These are phyloP conservation scores for Sarocladiaceae sp. DNA, from an alignment of 2,329 filamentous ascomycete genomes.

Conservation along the genomic window DNA sequence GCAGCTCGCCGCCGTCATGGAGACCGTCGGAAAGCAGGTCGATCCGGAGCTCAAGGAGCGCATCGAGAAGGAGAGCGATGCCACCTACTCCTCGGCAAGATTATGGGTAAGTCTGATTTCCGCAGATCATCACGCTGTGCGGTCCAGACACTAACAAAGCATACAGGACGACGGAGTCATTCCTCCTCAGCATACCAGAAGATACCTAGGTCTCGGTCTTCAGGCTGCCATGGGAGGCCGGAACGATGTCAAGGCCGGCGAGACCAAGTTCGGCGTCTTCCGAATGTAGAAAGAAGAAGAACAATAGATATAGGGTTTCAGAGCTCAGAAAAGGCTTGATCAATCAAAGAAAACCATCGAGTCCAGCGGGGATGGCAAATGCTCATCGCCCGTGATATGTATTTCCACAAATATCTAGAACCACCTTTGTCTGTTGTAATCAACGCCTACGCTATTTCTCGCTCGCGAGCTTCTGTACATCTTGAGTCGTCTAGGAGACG, in stretches of 20 bases:
- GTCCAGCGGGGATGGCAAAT: not conserved
- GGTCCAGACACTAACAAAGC: not conserved
- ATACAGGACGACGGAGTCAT: conserved; percentile 72
- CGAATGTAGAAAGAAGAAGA: conserved; percentile 55
- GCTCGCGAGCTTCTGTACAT: conserved; percentile 9
- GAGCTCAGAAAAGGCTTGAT: too few relatives aligned
- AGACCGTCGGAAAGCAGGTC: conserved; percentile 76
- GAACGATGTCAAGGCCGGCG: conserved; percentile 52
- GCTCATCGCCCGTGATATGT: conserved; percentile 2
- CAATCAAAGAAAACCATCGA: not conserved
- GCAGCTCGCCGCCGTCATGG: conserved; percentile 89
- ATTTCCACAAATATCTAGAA: not conserved
- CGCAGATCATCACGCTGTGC: not conserved
- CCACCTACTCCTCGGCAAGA: conserved; percentile 78
- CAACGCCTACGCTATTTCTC: conserved; percentile 10
- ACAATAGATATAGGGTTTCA: not conserved
- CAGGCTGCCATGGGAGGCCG: conserved; percentile 64
- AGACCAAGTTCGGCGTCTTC: conserved; percentile 73
- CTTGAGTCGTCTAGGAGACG: conserved; percentile 1
- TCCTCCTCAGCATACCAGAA: conserved; percentile 67
- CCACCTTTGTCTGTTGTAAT: conserved; percentile 2
- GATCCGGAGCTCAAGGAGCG: conserved; percentile 75
- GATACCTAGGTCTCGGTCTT: conserved; percentile 66
- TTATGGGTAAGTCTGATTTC: conserved; percentile 62
- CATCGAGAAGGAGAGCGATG: conserved; percentile 87